phyloP scores from a whole-genome alignment of 2,329 filamentous ascomycete genomes.

The Pyrenophora seminiperda region DNA sequence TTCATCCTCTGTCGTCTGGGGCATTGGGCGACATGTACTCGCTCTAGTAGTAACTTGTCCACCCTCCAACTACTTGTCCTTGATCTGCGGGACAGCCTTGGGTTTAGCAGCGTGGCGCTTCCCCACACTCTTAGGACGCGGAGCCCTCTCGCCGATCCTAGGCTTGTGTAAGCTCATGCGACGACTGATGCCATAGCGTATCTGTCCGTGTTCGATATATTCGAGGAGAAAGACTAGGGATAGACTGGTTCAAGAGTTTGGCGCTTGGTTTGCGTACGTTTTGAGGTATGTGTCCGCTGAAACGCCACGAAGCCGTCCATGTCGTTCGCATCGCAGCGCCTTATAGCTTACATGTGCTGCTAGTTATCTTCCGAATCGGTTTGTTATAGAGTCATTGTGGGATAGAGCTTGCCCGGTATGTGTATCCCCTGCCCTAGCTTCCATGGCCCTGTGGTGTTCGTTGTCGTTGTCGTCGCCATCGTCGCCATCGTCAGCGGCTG shows the following conservation, averaged over 20 bases:
- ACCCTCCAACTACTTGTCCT: slow-evolving; percentile 33
- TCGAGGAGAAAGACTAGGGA: slow-evolving; percentile 49
- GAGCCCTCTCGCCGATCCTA: slow-evolving; percentile 37
- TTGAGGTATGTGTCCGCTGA: slow-evolving; percentile 39
- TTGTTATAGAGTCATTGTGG: slow-evolving; percentile 35
- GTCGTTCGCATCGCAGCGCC: slow-evolving; percentile 6
- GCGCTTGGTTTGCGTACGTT: slow-evolving; percentile 45
- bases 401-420: slow-evolving; percentile 38
- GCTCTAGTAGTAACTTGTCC: slow-evolving; percentile 42
- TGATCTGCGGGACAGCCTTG: slow-evolving; percentile 39
- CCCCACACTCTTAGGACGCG: slow-evolving; percentile 44
- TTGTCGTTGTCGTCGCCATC: slow-evolving; percentile 1
- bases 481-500: background rate
- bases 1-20: slow-evolving; percentile 37
- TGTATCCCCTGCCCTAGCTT: slow-evolving; percentile 5
- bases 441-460: slow-evolving; percentile 1
- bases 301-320: slow-evolving; percentile 10
- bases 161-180: slow-evolving; percentile 41
- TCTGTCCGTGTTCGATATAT: slow-evolving; percentile 44
- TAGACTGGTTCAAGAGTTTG: slow-evolving; percentile 51
- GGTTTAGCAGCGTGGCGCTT: slow-evolving; percentile 45
- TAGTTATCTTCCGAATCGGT: slow-evolving; percentile 36
- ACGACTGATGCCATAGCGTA: slow-evolving; percentile 46
- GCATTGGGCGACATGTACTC: slow-evolving; percentile 46
- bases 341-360: slow-evolving; percentile 29